phyloP scores from a whole-genome alignment of 2,329 filamentous ascomycete genomes.

The Penicillium fuscoglaucum region DNA sequence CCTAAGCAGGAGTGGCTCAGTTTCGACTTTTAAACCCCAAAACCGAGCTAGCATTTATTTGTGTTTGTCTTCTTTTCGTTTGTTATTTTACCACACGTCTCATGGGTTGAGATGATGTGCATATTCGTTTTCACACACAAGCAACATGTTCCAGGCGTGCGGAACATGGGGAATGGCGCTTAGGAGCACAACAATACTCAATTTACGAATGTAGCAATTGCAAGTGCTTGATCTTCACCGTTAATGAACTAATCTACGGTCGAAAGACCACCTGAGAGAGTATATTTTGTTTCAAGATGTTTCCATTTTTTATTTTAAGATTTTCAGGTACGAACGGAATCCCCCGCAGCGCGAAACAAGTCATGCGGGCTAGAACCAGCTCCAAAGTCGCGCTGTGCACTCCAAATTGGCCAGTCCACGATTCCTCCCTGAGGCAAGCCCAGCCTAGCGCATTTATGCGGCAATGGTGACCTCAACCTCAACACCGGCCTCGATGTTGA shows the following conservation, averaged over 20 bases:
- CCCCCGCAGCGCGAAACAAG: constrained; percentile 23
- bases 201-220: background rate
- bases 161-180: constrained; percentile 4
- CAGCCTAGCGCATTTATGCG: constrained; percentile 42
- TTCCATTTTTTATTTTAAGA: constrained; percentile 34
- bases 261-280: background rate
- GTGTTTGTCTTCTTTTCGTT: background rate
- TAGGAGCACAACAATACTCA: background rate
- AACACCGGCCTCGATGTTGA: constrained; percentile 56
- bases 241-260: constrained; percentile 5
- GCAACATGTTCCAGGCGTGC: background rate
- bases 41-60: background rate
- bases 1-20: constrained; percentile 73
- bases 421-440: constrained; percentile 27
- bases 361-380: constrained; percentile 19
- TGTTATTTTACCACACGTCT: background rate
- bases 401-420: constrained; percentile 19
- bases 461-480: constrained; percentile 57
- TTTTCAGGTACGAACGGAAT: constrained; percentile 35
- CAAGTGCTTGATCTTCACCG: background rate
- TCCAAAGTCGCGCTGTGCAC: constrained; percentile 18
- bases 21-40: constrained; percentile 64
- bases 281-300: constrained; percentile 29
- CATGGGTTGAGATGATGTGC: background rate
- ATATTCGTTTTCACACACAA: background rate